Evolutionary conservation across 257 asterid species (phyloP), one percentile per base, ranked within the genome.

Genomic region (Gentiana straminea): DNA sequence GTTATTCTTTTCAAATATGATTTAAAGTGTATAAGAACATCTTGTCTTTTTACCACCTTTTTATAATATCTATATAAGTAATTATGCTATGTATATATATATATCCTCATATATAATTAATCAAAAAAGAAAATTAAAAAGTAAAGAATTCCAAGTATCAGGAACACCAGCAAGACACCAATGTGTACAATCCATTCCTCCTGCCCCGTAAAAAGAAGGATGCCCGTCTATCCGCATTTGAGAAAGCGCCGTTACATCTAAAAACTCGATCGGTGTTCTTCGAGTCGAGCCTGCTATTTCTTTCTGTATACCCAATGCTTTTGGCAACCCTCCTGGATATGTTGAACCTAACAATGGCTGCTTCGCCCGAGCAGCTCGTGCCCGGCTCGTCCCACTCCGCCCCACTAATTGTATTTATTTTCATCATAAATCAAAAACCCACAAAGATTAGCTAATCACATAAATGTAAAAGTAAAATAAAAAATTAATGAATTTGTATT

Each of bases 131-230:
- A 84, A 67, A 59, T 60, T 76, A 65, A 74, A 84, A 49, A 87
- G 74, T 49, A 87, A 74, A 50, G 68, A 78, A 64, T 84, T 84
- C 93, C 94, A 87, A 50, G 85, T 81, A 73, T 87, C 96, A 9
- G 95, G 85, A 3, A 88, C 86, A 53, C 95, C 95, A 0, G 86
- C 83, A 44, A 88, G 67, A 49, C 96, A 88, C 96, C 96, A 87
- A 71, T 84, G 94, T 61, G 83, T 76, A 64, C 94, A 88, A 48
- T 88, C 95, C 75, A 67, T 72, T 41, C 75, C 81, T 0, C 83
- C 75, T 0, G 62, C 65, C 1, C 75, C 63, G 9, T 94, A 94
- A 49, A 77, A 88, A 7, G 74, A 48, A 53, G 96, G 95, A 48
- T 88, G 96, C 3, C 86, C 96, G 49, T 82, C 96, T 72, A 78